Conservation (phyloP, 1,284 basidiomycete species). For the Earliella scabrosa region DNA sequence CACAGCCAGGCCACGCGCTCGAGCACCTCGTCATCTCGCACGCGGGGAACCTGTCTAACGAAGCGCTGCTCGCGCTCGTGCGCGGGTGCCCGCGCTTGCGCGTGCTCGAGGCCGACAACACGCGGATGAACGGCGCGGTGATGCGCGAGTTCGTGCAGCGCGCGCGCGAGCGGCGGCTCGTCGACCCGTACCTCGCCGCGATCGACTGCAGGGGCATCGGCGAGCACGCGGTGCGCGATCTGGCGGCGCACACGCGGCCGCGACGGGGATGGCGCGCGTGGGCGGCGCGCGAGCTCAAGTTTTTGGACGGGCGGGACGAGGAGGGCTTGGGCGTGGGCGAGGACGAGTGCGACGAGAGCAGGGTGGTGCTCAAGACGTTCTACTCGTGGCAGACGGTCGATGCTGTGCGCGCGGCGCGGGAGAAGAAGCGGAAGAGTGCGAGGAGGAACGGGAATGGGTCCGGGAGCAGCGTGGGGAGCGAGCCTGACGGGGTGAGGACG, state of each 20-base stretch:
- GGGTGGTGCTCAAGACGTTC: conserved; percentile 85
- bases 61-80: conserved; percentile 68
- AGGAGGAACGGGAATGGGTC: conserved; percentile 47
- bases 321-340: conserved; percentile 61
- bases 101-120: conserved; percentile 80
- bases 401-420: conserved; percentile 63
- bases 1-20: conserved; percentile 62
- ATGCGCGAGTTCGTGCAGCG: conserved; percentile 72
- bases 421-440: conserved; percentile 50
- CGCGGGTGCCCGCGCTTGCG: conserved; percentile 63
- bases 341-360: conserved; percentile 73
- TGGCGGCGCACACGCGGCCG: conserved; percentile 60
- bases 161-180: conserved; percentile 50
- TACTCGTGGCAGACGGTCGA: conserved; percentile 88
- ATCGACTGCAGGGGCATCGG: conserved; percentile 79
- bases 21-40: conserved; percentile 79
- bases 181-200: conserved; percentile 62
- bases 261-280: conserved; percentile 74
- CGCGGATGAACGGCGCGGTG: conserved; percentile 65
- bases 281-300: conserved; percentile 66
- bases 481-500: conserved; percentile 22
- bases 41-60: conserved; percentile 65
- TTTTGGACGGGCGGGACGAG: conserved; percentile 68
- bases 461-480: conserved; percentile 33
- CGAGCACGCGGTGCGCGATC: conserved; percentile 63